These are phyloP conservation scores for Elaeis guineensis DNA, from an alignment of 176 grass and related monocot genomes.

Conservation along the genomic window DNA sequence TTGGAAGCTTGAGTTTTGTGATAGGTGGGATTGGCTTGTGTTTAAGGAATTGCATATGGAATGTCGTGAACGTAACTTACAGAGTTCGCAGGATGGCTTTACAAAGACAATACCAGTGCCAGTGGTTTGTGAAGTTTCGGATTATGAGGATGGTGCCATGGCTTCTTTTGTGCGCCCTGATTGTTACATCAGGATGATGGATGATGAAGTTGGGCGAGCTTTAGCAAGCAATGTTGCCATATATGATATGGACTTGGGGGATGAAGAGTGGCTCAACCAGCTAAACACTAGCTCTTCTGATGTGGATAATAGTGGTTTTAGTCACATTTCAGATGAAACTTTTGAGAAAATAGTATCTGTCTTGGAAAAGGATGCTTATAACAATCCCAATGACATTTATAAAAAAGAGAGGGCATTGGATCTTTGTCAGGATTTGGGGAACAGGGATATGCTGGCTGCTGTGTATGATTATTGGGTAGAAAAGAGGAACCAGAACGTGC, in stretches of 20 bases:
- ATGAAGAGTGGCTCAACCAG: constrained; percentile 62
- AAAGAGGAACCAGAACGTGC: constrained; percentile 43
- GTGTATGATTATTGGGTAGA: constrained; percentile 68
- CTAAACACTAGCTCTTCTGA: constrained; percentile 30
- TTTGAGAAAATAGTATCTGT: constrained; percentile 74
- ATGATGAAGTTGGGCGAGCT: constrained; percentile 70
- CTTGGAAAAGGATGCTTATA: constrained; percentile 79
- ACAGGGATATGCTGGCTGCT: constrained; percentile 27
- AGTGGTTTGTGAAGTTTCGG: constrained; percentile 45
- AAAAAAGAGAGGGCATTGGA: constrained; percentile 40
- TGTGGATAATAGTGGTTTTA: constrained; percentile 12
- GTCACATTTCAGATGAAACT: constrained; percentile 35
- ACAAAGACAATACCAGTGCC: constrained; percentile 56
- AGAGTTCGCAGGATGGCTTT: constrained; percentile 2
- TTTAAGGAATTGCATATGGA: constrained; percentile 84
- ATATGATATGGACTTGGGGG: constrained; percentile 91
- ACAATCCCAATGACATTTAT: constrained; percentile 30
- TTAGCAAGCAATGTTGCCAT: constrained; percentile 23
- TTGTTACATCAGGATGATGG: constrained; percentile 39
- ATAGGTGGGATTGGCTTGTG: constrained; percentile 84
- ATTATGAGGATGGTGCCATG: constrained; percentile 21
- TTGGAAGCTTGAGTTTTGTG: constrained; percentile 76
- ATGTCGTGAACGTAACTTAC: constrained; percentile 51
- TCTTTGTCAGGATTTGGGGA: constrained; percentile 42
- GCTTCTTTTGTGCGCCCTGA: constrained; percentile 55